A percentile compares a stretch with the other conserved stretches of the same genome.
phyloP scores from a whole-genome alignment of 2,329 filamentous ascomycete species.

The Ascochyta fabae region DNA sequence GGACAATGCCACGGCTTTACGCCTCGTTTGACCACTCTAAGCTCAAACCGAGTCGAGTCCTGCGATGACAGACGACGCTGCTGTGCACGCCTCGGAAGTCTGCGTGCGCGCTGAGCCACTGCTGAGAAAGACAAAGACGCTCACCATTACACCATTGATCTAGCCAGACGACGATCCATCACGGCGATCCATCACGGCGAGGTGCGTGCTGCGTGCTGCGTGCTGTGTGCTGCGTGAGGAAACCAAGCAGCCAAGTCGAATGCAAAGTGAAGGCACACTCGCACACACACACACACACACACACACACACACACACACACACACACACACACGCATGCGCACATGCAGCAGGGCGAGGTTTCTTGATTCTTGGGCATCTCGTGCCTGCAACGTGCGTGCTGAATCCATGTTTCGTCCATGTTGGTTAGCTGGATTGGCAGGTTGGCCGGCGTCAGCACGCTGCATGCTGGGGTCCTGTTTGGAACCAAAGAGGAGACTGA shows the following conservation, averaged over 20 bases:
- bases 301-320: no score
- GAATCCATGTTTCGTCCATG: slow-evolving; percentile 6
- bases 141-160: neutral
- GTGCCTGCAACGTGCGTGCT: slow-evolving; percentile 4
- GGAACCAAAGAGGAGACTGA: neutral
- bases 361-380: slow-evolving; percentile 12
- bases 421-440: slow-evolving; percentile 11
- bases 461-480: slow-evolving; percentile 8
- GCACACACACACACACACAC: neutral
- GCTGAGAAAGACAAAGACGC: neutral
- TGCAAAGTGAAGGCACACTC: neutral
- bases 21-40: slow-evolving; percentile 14
- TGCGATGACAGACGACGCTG: slow-evolving; percentile 2
- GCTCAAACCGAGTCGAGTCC: slow-evolving; percentile 11
- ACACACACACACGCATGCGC: neutral
- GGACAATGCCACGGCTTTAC: slow-evolving; percentile 22
- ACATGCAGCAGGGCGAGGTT: slow-evolving; percentile 1
- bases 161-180: neutral
- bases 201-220: no score
- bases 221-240: no score
- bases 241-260: neutral
- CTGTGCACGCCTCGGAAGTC: slow-evolving; percentile 1
- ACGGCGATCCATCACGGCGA: neutral
- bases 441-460: slow-evolving; percentile 12
- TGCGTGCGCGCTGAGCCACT: slow-evolving; percentile 14